A percentile compares a stretch with the other conserved stretches of the same genome.
Conservation (phyloP, 495 filamentous ascomycete species). For the Penicillium silybi region DNA sequence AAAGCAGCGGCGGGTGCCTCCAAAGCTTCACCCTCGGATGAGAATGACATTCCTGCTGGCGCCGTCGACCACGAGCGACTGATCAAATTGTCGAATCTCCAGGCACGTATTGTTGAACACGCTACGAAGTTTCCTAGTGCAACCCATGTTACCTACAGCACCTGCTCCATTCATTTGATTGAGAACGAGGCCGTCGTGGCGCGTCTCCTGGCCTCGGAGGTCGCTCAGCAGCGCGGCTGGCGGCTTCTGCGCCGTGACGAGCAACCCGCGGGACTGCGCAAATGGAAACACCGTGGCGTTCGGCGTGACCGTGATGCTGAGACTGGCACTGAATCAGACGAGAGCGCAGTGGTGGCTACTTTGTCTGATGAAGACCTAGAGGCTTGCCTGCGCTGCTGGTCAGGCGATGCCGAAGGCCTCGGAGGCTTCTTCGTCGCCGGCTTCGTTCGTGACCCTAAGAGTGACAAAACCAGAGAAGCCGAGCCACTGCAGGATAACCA, state of each 20-base stretch:
- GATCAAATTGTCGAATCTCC: constrained; percentile 67
- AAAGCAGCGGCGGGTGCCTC: constrained; percentile 9
- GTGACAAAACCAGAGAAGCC: not conserved
- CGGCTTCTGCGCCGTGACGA: constrained; percentile 62
- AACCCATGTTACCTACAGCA: constrained; percentile 78
- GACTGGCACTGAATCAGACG: not conserved
- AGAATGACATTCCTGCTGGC: constrained; percentile 31
- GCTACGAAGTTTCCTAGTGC: constrained; percentile 81
- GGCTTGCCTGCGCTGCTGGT: constrained; percentile 75
- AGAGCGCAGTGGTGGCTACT: constrained; percentile 17
- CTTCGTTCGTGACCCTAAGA: constrained; percentile 50
- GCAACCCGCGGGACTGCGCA: constrained; percentile 65
- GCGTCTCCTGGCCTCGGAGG: constrained; percentile 57
- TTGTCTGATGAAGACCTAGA: constrained; percentile 55
- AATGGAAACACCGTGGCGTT: constrained; percentile 68
- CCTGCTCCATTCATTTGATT: constrained; percentile 78
- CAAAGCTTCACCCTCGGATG: constrained; percentile 26
- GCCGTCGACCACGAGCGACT: constrained; percentile 50
- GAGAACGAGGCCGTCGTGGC: constrained; percentile 88
- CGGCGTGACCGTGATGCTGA: constrained; percentile 26
- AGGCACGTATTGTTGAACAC: constrained; percentile 72
- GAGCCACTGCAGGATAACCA: not conserved
- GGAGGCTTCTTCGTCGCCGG: constrained; percentile 71
- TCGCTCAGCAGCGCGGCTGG: constrained; percentile 72
- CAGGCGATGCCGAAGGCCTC: constrained; percentile 72